A percentile compares a stretch with the other conserved stretches of the same genome.
These are phyloP conservation scores for Delphinella strobiligena DNA, from an alignment of 2,329 filamentous ascomycete genomes.

Conservation along the genomic window DNA sequence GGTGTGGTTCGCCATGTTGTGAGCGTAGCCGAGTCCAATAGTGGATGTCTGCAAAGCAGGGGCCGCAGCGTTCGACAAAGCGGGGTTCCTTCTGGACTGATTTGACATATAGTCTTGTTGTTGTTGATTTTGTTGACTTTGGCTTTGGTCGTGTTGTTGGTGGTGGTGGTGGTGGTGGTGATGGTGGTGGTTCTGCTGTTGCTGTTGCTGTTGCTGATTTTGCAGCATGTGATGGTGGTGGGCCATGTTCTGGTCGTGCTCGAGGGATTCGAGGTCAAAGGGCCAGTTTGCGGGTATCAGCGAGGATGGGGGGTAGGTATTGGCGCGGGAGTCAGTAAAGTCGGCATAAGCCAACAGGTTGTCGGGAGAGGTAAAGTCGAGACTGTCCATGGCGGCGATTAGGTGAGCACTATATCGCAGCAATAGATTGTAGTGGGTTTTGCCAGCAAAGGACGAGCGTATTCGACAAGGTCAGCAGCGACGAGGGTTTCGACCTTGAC, in stretches of 20 bases:
- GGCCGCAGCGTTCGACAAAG: background rate
- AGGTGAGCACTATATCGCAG: background rate
- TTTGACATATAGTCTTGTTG: conserved; percentile 7
- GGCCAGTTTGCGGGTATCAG: conserved; percentile 4
- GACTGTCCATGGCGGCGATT: conserved; percentile 36
- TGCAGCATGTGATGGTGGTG: conserved; percentile 10
- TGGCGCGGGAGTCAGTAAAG: conserved; percentile 19
- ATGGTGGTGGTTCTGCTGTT: conserved; percentile 13
- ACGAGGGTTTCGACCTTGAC: background rate
- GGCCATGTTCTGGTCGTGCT: conserved; percentile 24
- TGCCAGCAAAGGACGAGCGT: background rate
- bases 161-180: conserved; percentile 13
- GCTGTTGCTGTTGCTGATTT: conserved; percentile 6
- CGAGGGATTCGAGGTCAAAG: conserved; percentile 16
- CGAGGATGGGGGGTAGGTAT: conserved; percentile 16
- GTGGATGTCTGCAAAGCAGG: conserved; percentile 16
- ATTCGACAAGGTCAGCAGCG: background rate
- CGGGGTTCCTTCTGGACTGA: too few relatives aligned
- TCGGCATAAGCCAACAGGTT: conserved; percentile 28
- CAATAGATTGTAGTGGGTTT: background rate
- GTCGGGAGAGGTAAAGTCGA: conserved; percentile 27
- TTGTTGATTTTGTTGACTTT: conserved; percentile 8
- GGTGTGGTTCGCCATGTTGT: conserved; percentile 12
- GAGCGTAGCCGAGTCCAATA: conserved; percentile 21
- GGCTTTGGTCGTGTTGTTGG: conserved; percentile 10